phyloP scores from a whole-genome alignment of 345 rosid genomes.

The Bruguiera gymnorhiza region DNA sequence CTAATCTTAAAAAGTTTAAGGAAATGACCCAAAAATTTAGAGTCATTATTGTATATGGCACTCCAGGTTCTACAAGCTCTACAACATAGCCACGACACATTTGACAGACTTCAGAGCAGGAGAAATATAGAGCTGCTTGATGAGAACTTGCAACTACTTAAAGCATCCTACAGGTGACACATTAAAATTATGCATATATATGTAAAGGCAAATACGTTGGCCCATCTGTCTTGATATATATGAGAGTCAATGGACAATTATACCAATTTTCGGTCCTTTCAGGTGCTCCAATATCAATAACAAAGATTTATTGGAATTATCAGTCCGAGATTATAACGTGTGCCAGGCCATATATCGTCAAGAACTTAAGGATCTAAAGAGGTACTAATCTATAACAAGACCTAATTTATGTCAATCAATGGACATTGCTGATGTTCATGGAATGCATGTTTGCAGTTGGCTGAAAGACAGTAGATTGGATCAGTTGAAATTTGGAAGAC shows the following conservation, averaged over 20 bases:
- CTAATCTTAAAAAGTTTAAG: background rate
- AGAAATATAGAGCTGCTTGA: constrained; percentile 11
- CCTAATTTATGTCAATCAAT: background rate
- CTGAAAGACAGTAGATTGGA: constrained; percentile 9
- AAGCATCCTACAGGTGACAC: constrained; percentile 15
- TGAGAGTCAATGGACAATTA: background rate
- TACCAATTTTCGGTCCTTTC: background rate
- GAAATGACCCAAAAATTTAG: background rate
- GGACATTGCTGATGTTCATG: background rate
- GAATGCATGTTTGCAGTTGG: constrained; percentile 15
- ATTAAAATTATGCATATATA: background rate
- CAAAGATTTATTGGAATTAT: constrained; percentile 6
- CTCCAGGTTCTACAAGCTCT: constrained; percentile 19
- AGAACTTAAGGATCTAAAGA: constrained; percentile 12
- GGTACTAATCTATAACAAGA: background rate
- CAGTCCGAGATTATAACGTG: constrained; percentile 15
- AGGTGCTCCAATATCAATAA: background rate
- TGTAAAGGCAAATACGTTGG: too few relatives aligned
- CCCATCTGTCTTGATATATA: background rate
- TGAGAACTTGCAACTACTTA: constrained; percentile 9
- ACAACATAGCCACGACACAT: constrained; percentile 13
- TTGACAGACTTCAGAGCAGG: constrained; percentile 17
- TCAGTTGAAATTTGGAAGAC: constrained; percentile 19
- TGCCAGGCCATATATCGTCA: constrained; percentile 13
- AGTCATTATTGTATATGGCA: background rate